phyloP scores from a whole-genome alignment of 768 basidiomycete species.

The Panellus pusillus region DNA sequence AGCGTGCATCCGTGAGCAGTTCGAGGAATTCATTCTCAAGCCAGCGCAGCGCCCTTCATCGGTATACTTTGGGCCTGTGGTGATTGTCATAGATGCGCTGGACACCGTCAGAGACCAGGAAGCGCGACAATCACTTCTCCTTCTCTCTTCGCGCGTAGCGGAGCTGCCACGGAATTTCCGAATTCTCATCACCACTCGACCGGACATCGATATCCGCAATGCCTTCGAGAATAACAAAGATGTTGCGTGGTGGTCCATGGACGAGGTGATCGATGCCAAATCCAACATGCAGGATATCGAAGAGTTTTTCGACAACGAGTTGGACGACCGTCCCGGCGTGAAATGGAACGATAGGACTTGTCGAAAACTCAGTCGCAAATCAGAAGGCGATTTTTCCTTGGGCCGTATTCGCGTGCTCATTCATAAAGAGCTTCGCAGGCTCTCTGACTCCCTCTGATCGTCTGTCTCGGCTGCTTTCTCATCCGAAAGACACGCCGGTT shows the following conservation, averaged over 20 bases:
- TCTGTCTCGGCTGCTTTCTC: neutral
- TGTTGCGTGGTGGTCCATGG: neutral
- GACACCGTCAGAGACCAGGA: neutral
- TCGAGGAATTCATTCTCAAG: conserved; percentile 15
- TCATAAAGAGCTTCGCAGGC: neutral
- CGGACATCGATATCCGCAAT: neutral
- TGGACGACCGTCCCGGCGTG: neutral
- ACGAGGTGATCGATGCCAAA: neutral
- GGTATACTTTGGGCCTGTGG: conserved; percentile 11
- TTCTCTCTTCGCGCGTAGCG: conserved; percentile 1
- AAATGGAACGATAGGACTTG: neutral
- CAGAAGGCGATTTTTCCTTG: conserved; percentile 1
- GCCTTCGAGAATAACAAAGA: neutral
- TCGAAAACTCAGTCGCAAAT: neutral
- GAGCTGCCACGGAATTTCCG: conserved; percentile 12
- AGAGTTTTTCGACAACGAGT: neutral
- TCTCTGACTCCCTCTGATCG: neutral
- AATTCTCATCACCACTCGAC: conserved; percentile 7
- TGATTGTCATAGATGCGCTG: conserved; percentile 12
- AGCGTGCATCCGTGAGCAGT: conserved; percentile 6
- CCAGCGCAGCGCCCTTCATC: neutral
- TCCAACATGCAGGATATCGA: neutral
- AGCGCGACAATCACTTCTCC: neutral
- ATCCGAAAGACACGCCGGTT: neutral
- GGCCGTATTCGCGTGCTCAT: neutral